phyloP scores from a whole-genome alignment of 768 basidiomycete genomes.

The Fomitopsis serialis region DNA sequence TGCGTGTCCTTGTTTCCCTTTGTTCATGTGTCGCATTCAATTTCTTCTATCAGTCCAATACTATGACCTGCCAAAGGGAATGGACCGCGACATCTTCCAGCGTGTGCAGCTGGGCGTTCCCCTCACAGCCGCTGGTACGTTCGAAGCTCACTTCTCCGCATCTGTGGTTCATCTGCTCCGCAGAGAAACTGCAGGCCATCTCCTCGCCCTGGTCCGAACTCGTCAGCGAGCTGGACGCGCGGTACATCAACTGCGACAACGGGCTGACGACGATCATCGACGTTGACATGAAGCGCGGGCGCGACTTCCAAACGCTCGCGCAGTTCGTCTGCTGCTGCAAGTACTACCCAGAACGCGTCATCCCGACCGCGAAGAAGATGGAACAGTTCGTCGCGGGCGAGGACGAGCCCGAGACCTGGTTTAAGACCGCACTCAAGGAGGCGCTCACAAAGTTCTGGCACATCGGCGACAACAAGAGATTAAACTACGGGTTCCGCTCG shows the following conservation, averaged over 20 bases:
- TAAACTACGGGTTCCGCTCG: constrained; percentile 45
- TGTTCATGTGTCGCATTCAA: not conserved
- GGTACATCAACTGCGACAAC: constrained; percentile 51
- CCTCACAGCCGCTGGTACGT: constrained; percentile 64
- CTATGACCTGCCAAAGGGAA: constrained; percentile 40
- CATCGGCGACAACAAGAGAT: constrained; percentile 36
- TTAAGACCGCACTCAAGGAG: constrained; percentile 49
- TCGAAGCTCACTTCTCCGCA: not conserved
- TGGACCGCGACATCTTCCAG: constrained; percentile 78
- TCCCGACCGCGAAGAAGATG: constrained; percentile 50
- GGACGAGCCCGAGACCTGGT: constrained; percentile 37
- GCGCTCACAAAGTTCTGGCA: constrained; percentile 51
- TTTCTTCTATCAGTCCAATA: constrained; percentile 58
- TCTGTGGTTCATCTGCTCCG: not conserved
- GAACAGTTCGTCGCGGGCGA: constrained; percentile 37
- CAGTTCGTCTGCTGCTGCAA: constrained; percentile 67
- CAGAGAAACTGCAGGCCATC: constrained; percentile 80
- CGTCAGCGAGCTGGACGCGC: constrained; percentile 53
- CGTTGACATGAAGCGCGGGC: constrained; percentile 66
- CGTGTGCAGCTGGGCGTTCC: constrained; percentile 78
- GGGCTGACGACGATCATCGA: constrained; percentile 53
- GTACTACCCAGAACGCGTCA: constrained; percentile 38
- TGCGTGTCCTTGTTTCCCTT: constrained; percentile 26
- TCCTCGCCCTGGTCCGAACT: constrained; percentile 65
- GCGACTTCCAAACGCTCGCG: constrained; percentile 72